Percentiles rank a stretch among this genome's conserved stretches.
phyloP scores from a whole-genome alignment of 345 rosid genomes.

The Rhodamnia rubescens region DNA sequence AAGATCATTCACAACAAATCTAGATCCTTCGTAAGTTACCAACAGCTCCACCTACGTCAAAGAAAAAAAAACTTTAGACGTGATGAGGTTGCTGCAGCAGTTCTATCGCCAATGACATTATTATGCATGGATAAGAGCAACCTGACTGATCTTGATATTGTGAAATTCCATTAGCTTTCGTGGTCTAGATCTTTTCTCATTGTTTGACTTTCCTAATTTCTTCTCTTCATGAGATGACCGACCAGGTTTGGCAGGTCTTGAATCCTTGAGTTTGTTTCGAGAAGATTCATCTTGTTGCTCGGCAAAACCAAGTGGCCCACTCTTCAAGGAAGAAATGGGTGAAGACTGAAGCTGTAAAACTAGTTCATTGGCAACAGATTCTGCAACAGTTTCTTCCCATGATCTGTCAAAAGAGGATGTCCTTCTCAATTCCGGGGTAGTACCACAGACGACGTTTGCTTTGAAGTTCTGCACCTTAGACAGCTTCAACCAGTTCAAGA shows the following conservation, averaged over 20 bases:
- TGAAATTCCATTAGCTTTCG: constrained; percentile 84
- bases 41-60: constrained; percentile 65
- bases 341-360: constrained; percentile 59
- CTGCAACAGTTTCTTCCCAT: constrained; percentile 93
- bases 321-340: constrained; percentile 36
- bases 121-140: constrained; percentile 10
- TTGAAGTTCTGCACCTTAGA: constrained; percentile 31
- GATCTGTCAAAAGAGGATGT: constrained; percentile 80
- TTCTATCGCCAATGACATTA: neutral
- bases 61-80: neutral
- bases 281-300: constrained; percentile 70
- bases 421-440: constrained; percentile 62
- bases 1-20: constrained; percentile 93
- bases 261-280: constrained; percentile 56
- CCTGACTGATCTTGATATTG: constrained; percentile 96
- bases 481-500: constrained; percentile 22
- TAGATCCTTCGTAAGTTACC: constrained; percentile 86
- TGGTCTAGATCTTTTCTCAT: constrained; percentile 89
- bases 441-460: constrained; percentile 24
- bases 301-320: constrained; percentile 21
- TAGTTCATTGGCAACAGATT: constrained; percentile 75
- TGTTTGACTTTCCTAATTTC: constrained; percentile 63
- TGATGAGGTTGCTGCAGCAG: neutral
- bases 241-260: constrained; percentile 53
- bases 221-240: constrained; percentile 87